These are phyloP conservation scores for Pseudogymnoascus sp. DNA, from an alignment of 2,329 filamentous ascomycete genomes.

Conservation along the genomic window DNA sequence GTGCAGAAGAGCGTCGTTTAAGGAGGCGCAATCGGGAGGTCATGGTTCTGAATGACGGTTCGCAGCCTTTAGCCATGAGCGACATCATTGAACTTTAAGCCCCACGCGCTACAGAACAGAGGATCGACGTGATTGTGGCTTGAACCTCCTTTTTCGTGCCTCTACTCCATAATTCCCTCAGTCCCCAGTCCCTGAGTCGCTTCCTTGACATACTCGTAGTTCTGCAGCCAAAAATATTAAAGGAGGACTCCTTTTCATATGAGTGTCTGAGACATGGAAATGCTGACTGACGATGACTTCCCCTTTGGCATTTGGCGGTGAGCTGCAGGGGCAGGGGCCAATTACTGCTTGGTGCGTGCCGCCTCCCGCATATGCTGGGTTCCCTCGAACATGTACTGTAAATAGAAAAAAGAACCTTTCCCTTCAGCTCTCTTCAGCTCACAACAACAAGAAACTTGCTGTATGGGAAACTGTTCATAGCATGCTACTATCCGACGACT, in stretches of 20 bases:
- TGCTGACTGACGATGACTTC: conserved; percentile 4
- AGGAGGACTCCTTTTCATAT: background rate
- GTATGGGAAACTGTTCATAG: background rate
- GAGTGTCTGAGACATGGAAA: background rate
- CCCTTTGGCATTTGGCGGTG: background rate
- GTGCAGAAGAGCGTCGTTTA: conserved; percentile 61
- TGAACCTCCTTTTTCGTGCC: background rate
- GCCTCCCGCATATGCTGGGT: conserved; percentile 4
- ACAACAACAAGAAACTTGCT: background rate
- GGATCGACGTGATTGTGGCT: background rate
- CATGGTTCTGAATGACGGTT: conserved; percentile 87
- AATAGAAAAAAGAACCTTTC: background rate
- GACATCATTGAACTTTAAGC: conserved; percentile 63
- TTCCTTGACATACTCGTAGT: background rate
- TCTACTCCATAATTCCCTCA: background rate
- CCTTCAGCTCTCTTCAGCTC: background rate
- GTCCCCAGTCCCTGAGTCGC: background rate
- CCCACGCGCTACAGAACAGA: background rate
- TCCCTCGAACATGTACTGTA: background rate
- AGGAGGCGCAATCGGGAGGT: conserved; percentile 74
- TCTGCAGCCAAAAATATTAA: background rate
- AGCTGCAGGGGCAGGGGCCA: conserved; percentile 5
- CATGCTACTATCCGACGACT: background rate
- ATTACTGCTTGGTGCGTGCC: conserved; percentile 7
- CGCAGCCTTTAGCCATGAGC: conserved; percentile 60